These are phyloP conservation scores for Alnus rubra DNA, from an alignment of 306 rosid genomes.

Conservation along the genomic window DNA sequence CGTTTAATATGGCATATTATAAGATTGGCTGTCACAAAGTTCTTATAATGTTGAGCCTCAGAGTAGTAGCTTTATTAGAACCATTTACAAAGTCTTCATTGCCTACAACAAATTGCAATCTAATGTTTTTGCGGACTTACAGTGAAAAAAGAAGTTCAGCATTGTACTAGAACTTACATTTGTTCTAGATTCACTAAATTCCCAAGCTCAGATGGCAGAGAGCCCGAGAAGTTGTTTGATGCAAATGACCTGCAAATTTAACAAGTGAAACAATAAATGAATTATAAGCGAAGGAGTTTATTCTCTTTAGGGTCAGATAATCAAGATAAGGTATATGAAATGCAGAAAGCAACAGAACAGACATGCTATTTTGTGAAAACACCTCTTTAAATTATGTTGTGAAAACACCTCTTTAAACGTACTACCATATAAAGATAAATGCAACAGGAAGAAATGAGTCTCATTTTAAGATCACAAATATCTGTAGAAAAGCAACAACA, in stretches of 20 bases:
- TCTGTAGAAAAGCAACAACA: neutral
- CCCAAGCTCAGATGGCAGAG: conserved; percentile 80
- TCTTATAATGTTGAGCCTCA: neutral
- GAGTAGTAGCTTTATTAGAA: neutral
- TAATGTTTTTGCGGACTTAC: neutral
- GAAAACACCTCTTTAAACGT: neutral
- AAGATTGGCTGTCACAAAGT: neutral
- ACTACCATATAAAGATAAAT: neutral
- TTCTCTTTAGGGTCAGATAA: neutral
- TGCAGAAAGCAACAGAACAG: neutral
- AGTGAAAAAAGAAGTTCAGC: neutral
- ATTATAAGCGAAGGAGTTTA: neutral
- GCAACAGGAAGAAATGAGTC: neutral
- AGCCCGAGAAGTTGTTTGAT: conserved; percentile 72
- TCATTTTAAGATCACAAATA: neutral
- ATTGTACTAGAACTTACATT: conserved; percentile 45
- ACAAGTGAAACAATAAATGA: conserved; percentile 1
- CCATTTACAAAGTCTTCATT: neutral
- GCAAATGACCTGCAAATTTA: conserved; percentile 42
- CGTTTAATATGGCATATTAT: neutral
- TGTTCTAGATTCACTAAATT: conserved; percentile 43
- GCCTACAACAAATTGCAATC: neutral
- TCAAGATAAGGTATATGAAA: neutral
- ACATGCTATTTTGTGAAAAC: neutral
- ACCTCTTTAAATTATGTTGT: neutral